These are phyloP conservation scores for Tylopilus cervinicoccineus DNA, from an alignment of 768 basidiomycete genomes.

Conservation along the genomic window DNA sequence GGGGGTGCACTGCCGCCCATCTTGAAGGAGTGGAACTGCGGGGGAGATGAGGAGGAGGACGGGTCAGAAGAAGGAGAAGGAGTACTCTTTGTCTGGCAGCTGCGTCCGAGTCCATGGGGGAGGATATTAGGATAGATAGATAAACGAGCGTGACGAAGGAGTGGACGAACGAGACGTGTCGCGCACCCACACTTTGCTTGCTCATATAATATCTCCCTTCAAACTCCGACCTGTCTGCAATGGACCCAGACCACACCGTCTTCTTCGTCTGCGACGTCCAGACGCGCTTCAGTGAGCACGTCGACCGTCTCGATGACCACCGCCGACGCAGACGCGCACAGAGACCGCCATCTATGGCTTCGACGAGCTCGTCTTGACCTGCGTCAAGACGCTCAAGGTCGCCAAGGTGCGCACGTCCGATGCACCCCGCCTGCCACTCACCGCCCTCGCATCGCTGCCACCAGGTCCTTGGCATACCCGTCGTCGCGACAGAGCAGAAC, in stretches of 20 bases:
- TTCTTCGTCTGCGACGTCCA: conserved; percentile 88
- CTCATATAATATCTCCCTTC: too few species aligned
- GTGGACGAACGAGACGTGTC: too few species aligned
- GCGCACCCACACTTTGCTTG: too few species aligned
- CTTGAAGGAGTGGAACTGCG: conserved; percentile 70
- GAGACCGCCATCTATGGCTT: conserved; percentile 61
- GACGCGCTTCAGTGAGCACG: conserved; percentile 58
- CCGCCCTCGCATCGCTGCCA: not conserved
- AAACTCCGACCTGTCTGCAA: conserved; percentile 29
- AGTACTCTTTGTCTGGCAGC: conserved; percentile 43
- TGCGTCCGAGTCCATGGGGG: conserved; percentile 38
- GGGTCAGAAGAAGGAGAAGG: too few species aligned
- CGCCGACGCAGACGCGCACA: conserved; percentile 21
- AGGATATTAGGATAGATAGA: conserved; percentile 6
- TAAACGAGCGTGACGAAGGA: conserved; percentile 25
- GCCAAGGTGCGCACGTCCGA: conserved; percentile 52
- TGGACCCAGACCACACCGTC: conserved; percentile 39
- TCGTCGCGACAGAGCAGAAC: conserved; percentile 85
- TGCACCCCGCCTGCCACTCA: not conserved
- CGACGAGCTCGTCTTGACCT: conserved; percentile 62
- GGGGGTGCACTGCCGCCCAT: conserved; percentile 44
- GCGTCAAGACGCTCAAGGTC: conserved; percentile 72
- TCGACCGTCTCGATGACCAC: too few species aligned
- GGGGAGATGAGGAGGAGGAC: not conserved
- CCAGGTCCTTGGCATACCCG: conserved; percentile 57